These are phyloP conservation scores for Paxillus involutus DNA, from an alignment of 768 basidiomycete species.

Conservation along the genomic window DNA sequence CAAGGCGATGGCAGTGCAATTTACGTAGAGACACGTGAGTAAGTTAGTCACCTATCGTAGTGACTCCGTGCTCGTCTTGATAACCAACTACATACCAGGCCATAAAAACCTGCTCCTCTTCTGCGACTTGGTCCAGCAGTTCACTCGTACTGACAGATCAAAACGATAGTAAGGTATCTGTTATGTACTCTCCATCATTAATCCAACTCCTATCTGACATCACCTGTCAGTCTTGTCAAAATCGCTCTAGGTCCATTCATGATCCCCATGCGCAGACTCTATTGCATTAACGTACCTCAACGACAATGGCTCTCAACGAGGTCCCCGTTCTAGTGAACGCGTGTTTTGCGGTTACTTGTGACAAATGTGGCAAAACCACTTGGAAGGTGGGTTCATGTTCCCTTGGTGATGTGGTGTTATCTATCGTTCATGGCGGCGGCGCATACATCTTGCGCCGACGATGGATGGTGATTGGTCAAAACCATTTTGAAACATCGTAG, in stretches of 20 bases:
- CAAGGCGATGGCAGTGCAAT: background rate
- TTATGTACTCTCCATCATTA: conserved; percentile 7
- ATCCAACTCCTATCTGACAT: background rate
- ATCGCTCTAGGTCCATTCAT: conserved; percentile 18
- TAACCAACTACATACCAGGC: background rate
- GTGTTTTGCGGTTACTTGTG: conserved; percentile 61
- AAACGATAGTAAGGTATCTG: conserved; percentile 8
- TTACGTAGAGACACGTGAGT: background rate
- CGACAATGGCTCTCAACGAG: conserved; percentile 25
- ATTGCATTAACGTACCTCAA: conserved; percentile 34
- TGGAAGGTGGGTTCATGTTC: conserved; percentile 56
- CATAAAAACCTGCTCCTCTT: background rate
- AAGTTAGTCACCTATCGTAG: background rate
- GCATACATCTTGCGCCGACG: conserved; percentile 13
- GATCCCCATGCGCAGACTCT: conserved; percentile 23
- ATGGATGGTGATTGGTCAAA: conserved; percentile 12
- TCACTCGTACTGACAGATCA: background rate
- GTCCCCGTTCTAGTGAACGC: conserved; percentile 42
- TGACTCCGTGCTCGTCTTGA: background rate
- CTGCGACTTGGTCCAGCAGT: background rate
- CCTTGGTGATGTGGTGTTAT: conserved; percentile 24
- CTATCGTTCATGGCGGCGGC: conserved; percentile 19
- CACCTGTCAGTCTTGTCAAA: conserved; percentile 12
- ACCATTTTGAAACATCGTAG: conserved; percentile 12
- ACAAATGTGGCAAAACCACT: conserved; percentile 63